These are phyloP conservation scores for Prunus campanulata DNA, from an alignment of 306 rosid species.

Conservation along the genomic window DNA sequence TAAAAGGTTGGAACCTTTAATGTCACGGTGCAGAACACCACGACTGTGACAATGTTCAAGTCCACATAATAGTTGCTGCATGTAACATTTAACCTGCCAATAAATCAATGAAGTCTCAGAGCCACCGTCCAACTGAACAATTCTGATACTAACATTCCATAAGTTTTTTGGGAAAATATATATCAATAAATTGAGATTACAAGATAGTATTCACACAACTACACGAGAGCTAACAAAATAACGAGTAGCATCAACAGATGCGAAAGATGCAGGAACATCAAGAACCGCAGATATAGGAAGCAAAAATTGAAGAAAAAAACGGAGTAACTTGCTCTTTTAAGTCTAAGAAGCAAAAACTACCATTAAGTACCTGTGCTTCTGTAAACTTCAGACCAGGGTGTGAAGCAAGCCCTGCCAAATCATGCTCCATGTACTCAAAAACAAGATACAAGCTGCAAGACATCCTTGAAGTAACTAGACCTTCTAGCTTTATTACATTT, in stretches of 20 bases:
- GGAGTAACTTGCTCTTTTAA: slow-evolving; percentile 2
- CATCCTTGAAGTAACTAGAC: slow-evolving; percentile 94
- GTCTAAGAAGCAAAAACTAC: slow-evolving; percentile 9
- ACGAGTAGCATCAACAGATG: background rate
- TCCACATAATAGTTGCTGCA: slow-evolving; percentile 83
- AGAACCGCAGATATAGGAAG: background rate
- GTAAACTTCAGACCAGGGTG: slow-evolving; percentile 89
- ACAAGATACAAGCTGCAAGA: slow-evolving; percentile 96
- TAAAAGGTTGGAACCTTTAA: slow-evolving; percentile 92
- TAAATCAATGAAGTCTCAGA: slow-evolving; percentile 23
- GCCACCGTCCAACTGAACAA: background rate
- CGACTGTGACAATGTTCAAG: slow-evolving; percentile 87
- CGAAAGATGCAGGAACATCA: background rate
- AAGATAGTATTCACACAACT: background rate
- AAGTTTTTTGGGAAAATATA: background rate
- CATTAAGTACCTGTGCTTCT: slow-evolving; percentile 70
- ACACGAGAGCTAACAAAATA: background rate
- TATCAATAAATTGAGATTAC: background rate
- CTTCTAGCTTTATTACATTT: slow-evolving; percentile 83
- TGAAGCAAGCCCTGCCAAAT: slow-evolving; percentile 89
- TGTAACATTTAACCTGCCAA: slow-evolving; percentile 90
- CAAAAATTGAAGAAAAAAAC: background rate
- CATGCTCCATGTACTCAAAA: slow-evolving; percentile 97
- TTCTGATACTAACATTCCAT: background rate
- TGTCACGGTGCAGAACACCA: slow-evolving; percentile 88